A percentile compares a stretch with the other conserved stretches of the same genome.
These are phyloP conservation scores for Rhizopogon salebrosus DNA, from an alignment of 768 basidiomycete genomes.

Conservation along the genomic window DNA sequence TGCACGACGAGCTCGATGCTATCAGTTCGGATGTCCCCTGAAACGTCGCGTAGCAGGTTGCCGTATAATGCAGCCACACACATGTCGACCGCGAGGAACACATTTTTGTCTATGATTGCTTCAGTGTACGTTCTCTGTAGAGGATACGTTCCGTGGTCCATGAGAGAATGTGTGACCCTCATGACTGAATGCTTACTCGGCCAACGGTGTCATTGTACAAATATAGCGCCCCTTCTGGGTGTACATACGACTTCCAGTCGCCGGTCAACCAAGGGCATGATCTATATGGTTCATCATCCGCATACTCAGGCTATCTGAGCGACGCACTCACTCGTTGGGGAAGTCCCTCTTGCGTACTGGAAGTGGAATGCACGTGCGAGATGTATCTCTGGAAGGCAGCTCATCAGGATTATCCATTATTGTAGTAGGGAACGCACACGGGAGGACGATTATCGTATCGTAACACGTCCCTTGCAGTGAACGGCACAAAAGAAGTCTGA, in stretches of 20 bases:
- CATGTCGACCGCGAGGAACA: background rate
- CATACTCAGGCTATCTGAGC: background rate
- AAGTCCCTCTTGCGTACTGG: background rate
- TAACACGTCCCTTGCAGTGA: background rate
- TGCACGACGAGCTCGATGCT: background rate
- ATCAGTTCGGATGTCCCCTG: background rate
- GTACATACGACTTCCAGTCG: slow-evolving; percentile 10
- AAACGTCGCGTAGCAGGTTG: too few relatives aligned
- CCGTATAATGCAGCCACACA: background rate
- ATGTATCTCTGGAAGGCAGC: background rate
- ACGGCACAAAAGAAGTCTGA: background rate
- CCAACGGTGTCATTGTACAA: slow-evolving; percentile 38
- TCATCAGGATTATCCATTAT: background rate
- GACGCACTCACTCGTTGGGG: background rate
- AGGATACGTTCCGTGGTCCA: background rate
- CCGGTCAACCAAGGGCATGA: background rate
- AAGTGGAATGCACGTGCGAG: background rate
- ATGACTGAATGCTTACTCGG: slow-evolving; percentile 25
- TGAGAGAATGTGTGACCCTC: too few relatives aligned
- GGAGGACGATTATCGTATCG: background rate
- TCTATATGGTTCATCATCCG: background rate
- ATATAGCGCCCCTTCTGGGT: slow-evolving; percentile 55
- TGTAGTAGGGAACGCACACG: background rate
- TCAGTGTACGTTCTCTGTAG: background rate
- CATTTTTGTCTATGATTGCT: background rate